Base-by-base conservation (phyloP, 495 filamentous ascomycete genomes). In the Hypoxylon cercidicola region DNA sequence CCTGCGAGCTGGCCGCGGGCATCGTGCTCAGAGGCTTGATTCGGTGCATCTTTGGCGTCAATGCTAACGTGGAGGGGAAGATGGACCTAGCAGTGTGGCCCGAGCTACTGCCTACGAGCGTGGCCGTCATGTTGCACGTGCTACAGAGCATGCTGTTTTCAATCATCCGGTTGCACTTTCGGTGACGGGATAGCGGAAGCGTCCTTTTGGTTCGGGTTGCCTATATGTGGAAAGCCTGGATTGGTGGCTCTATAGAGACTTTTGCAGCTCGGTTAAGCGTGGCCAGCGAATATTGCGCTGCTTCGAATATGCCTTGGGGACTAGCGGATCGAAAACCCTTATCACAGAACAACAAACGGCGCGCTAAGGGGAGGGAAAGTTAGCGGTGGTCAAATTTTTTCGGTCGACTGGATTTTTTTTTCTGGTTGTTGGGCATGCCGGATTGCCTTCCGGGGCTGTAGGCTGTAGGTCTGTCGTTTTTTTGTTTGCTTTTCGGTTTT, bases 91-190 rank as follows among this genome's bases (percentile, higher is more conserved):
- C 78, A 0, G 81, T 80, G 50, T 88, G 84, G 79, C 86, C 86
- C 7, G 86, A 87, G 76, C 66, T 89, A 53, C 69, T 89, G 46
- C 86, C 86, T 9, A 88, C 86, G 28, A 81, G 81, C 39, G 78
- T 87, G 19, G 84, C 82, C 8, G 85, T 87, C 12, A 83, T 84
- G 75, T 75, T 89, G 66, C 86, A 89, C 60, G 86, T 89, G 21
- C 67, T 88, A 72, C 86, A 88, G 74, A 89, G 87, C 62, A 89
- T 89, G 86, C 51, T 89, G 18, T 87, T 89, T 65, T 83, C 83
- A 18, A 88, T 89, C 65, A 81, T 87, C 20, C 78, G 86, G 59
- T 69, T 89, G 63, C 78, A 81, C 61, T 89, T 89, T 75, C 76
- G 78, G 60, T 82, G 64, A 79, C 54, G 45, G 52, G 32, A 43